phyloP scores from a whole-genome alignment of 2,329 filamentous ascomycete genomes.

The Verticillium alfalfae region DNA sequence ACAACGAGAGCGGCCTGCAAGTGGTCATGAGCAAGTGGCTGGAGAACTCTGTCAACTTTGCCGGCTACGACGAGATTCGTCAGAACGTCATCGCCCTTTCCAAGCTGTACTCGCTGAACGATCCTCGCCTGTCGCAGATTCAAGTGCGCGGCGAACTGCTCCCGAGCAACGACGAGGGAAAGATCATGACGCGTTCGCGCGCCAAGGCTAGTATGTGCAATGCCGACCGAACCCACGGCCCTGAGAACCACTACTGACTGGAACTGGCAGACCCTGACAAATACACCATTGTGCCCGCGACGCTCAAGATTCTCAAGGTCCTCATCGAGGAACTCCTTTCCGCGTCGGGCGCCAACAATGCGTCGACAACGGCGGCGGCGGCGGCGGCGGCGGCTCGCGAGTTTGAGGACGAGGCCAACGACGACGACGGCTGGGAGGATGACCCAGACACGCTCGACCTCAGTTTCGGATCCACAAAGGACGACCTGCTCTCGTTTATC shows the following conservation, averaged over 20 bases:
- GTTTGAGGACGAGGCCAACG: slow-evolving; percentile 57
- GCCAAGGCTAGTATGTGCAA: slow-evolving; percentile 65
- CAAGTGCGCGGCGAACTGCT: slow-evolving; percentile 90
- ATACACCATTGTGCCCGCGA: slow-evolving; percentile 80
- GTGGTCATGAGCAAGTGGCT: slow-evolving; percentile 93
- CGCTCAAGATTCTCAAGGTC: slow-evolving; percentile 94
- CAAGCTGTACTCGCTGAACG: slow-evolving; percentile 83
- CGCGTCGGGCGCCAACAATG: slow-evolving; percentile 61
- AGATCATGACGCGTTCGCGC: slow-evolving; percentile 91
- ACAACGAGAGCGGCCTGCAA: slow-evolving; percentile 74
- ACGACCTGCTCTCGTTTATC: slow-evolving; percentile 75
- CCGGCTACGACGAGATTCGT: slow-evolving; percentile 95
- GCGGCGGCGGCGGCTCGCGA: slow-evolving; percentile 49
- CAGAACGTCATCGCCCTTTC: slow-evolving; percentile 94
- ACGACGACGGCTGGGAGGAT: slow-evolving; percentile 87
- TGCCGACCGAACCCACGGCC: background rate
- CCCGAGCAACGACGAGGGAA: slow-evolving; percentile 59
- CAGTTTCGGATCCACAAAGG: slow-evolving; percentile 60
- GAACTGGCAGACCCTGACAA: slow-evolving; percentile 67
- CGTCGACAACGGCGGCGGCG: slow-evolving; percentile 57
- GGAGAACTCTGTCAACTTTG: slow-evolving; percentile 94
- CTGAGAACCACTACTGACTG: slow-evolving; percentile 16
- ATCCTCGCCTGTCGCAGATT: slow-evolving; percentile 71
- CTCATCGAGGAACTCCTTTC: slow-evolving; percentile 87
- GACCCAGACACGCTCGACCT: slow-evolving; percentile 73